These are phyloP conservation scores for Piromyces sp. DNA, from an alignment of 192 early-diverging fungal genomes.

Conservation along the genomic window DNA sequence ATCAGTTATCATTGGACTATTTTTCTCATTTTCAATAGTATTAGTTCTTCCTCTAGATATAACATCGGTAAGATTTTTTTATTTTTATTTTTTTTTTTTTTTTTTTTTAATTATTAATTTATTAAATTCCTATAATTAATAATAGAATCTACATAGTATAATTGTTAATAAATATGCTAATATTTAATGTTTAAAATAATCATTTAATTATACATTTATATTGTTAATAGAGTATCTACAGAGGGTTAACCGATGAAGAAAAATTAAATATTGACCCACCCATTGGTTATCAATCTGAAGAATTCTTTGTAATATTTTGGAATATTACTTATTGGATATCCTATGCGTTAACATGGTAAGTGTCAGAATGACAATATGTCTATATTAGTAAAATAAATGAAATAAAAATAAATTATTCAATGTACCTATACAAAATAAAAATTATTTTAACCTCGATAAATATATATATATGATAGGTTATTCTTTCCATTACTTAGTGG, in stretches of 20 bases:
- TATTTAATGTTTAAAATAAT: no score
- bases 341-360: constrained; percentile 63
- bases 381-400: no score
- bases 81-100: no score
- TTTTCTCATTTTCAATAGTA: constrained; percentile 79
- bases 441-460: background rate
- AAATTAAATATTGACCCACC: constrained; percentile 21
- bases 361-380: no score
- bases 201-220: no score
- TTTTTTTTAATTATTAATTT: no score
- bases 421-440: no score
- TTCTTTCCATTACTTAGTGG: constrained; percentile 67
- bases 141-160: no score
- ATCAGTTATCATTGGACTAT: constrained; percentile 60
- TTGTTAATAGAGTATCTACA: background rate
- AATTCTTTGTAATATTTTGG: constrained; percentile 66
- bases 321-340: constrained; percentile 74
- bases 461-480: constrained; percentile 18
- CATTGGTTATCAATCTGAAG: constrained; percentile 47
- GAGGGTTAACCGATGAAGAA: background rate
- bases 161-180: no score
- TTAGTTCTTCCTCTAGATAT: constrained; percentile 80
- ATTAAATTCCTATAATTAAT: no score
- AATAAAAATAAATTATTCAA: no score
- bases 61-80: constrained; percentile 44